These are phyloP conservation scores for Piromyces sp. DNA, from an alignment of 192 early-diverging fungal genomes.

Conservation along the genomic window DNA sequence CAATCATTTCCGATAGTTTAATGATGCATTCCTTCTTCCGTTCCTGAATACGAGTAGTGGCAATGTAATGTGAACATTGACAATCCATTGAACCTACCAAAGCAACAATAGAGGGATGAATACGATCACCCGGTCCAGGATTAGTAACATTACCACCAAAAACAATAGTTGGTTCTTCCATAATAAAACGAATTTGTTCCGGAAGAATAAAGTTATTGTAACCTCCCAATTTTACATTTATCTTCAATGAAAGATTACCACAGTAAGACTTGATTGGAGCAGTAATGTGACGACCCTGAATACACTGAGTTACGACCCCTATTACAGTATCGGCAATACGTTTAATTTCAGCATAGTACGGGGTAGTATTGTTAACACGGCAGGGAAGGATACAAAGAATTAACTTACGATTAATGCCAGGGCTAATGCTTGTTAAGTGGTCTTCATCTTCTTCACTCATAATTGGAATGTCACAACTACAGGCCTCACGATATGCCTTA, in stretches of 20 bases:
- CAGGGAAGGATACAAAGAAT: constrained; percentile 60
- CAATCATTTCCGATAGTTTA: constrained; percentile 29
- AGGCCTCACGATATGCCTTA: constrained; percentile 50
- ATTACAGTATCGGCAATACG: constrained; percentile 73
- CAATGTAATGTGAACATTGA: constrained; percentile 35
- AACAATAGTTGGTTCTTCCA: constrained; percentile 60
- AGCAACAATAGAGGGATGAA: constrained; percentile 36
- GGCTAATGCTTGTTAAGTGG: constrained; percentile 12
- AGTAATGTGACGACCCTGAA: constrained; percentile 63
- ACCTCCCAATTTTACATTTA: constrained; percentile 86
- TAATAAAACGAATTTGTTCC: constrained; percentile 46
- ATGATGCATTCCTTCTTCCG: constrained; percentile 27
- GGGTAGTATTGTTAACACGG: constrained; percentile 40
- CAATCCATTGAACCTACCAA: constrained; percentile 42
- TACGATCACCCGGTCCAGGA: constrained; percentile 27
- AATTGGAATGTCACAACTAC: constrained; percentile 1
- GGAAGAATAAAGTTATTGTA: background rate
- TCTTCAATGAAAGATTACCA: constrained; percentile 87
- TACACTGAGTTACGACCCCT: constrained; percentile 78
- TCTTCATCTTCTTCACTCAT: background rate
- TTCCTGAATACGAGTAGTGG: constrained; percentile 27
- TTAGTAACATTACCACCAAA: constrained; percentile 76
- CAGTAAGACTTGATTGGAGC: constrained; percentile 73
- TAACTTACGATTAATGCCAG: constrained; percentile 50
- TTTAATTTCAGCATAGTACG: constrained; percentile 75